Conservation (phyloP, 257 asterid genomes). For the Penstemon newberryi region DNA sequence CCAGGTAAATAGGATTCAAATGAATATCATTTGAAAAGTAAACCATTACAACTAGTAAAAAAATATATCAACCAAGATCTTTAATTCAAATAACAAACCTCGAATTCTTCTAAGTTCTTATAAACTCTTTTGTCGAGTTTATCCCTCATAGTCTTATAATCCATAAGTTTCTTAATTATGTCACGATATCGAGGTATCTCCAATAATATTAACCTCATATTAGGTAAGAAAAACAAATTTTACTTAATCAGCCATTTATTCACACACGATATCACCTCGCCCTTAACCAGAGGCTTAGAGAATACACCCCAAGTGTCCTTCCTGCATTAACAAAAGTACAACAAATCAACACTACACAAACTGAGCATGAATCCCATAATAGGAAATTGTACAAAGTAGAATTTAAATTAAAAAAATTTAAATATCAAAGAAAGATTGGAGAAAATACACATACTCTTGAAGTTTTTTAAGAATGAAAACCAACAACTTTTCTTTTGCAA, state of each 20-base stretch:
- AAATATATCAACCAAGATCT: not conserved
- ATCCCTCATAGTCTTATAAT: conserved; percentile 84
- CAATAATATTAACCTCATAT: conserved; percentile 35
- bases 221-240: conserved; percentile 21
- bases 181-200: conserved; percentile 98
- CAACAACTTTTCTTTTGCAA: no score
- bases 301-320: no score
- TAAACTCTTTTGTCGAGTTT: conserved; percentile 66
- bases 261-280: no score
- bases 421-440: no score
- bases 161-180: conserved; percentile 83
- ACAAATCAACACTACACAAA: no score
- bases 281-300: no score
- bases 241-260: not conserved
- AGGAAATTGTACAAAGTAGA: no score
- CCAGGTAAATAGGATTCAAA: not conserved
- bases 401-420: no score
- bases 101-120: conserved; percentile 67
- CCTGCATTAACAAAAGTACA: no score
- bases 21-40: not conserved
- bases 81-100: conserved; percentile 52
- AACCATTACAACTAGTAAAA: conserved; percentile 5
- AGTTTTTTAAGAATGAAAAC: no score
- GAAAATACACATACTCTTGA: no score
- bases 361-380: no score